Base-by-base conservation (phyloP, 495 filamentous ascomycete species). In the Parathielavia appendiculata region DNA sequence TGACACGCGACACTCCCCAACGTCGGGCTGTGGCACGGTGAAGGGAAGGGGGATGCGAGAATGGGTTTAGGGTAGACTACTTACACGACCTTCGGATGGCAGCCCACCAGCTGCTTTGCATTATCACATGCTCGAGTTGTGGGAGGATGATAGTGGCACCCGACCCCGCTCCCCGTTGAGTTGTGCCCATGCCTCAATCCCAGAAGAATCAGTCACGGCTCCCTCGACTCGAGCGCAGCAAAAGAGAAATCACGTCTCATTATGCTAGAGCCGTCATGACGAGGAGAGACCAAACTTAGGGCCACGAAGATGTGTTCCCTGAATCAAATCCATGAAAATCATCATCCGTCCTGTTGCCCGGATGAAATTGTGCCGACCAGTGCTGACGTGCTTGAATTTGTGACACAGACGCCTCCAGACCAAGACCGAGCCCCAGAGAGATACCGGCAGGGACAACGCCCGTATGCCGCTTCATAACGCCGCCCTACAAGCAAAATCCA, bases 171-270 rank as follows among this genome's bases (percentile, higher is more conserved):
- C n/a, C n/a, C n/a, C n/a, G n/a, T n/a, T n/a, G n/a, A n/a, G n/a
- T n/a, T n/a, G n/a, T n/a, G n/a, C n/a, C n/a, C n/a, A n/a, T n/a
- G n/a, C n/a, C n/a, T n/a, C n/a, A n/a, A n/a, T n/a, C n/a, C n/a
- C n/a, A n/a, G n/a, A n/a, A n/a, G n/a, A 22, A 30, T 2, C 6
- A 39, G 9, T 39, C 36, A 11, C 36, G 36, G 12, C 11, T 39
- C 36, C 10, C 36, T 16, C 3, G 11, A 2, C 46, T 9, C 11
- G 46, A 23, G 17, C n/a, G 13, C 51, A 54, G 36, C 40, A 35
- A 45, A 30, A 44, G 36, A 52, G 52, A 45, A 54, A 23, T 45
- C 52, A 45, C 36, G 41, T 54, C 52, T 54, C 53, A 55, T 46
- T 53, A 43, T 51, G 48, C 14, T 35, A 32, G 46, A 34, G 32